Evolutionary conservation across 495 filamentous ascomycete genomes (phyloP).

Genomic region (Parathielavia hyrcaniae): DNA sequence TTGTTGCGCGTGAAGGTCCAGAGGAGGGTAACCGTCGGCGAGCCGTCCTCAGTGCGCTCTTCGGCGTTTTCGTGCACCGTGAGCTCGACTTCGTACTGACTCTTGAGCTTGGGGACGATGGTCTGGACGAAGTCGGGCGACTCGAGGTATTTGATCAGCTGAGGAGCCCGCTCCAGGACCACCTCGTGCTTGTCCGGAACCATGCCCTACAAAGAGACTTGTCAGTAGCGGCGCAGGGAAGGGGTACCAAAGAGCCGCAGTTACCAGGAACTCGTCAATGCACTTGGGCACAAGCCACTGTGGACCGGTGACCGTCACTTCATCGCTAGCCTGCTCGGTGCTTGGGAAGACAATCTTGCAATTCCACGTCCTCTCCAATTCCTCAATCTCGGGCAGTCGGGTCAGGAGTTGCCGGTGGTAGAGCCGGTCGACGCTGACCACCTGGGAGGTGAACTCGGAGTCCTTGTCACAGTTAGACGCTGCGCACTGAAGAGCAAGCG

Average conservation of each 20-base stretch:
- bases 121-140: conserved; percentile 70
- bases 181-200: conserved; percentile 94
- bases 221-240: neutral
- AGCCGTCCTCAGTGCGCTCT: conserved; percentile 49
- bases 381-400: conserved; percentile 81
- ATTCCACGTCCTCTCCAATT: conserved; percentile 96
- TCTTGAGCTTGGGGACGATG: conserved; percentile 74
- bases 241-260: neutral
- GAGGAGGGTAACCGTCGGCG: conserved; percentile 45
- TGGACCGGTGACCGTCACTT: conserved; percentile 88
- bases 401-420: conserved; percentile 90
- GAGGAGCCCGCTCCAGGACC: conserved; percentile 64
- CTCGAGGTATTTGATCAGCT: conserved; percentile 71
- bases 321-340: conserved; percentile 93
- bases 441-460: conserved; percentile 90
- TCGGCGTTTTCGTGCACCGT: conserved; percentile 55
- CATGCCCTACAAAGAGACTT: conserved; percentile 58
- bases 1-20: conserved; percentile 92
- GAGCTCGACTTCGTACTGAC: conserved; percentile 84
- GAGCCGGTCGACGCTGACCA: conserved; percentile 85
- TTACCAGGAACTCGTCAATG: conserved; percentile 86
- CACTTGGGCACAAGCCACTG: conserved; percentile 96
- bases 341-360: conserved; percentile 97
- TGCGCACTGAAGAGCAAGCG: neutral
- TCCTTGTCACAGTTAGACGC: conserved; percentile 47